Evolutionary conservation across 768 basidiomycete species (phyloP).

Genomic region (Sarcodon sp.): DNA sequence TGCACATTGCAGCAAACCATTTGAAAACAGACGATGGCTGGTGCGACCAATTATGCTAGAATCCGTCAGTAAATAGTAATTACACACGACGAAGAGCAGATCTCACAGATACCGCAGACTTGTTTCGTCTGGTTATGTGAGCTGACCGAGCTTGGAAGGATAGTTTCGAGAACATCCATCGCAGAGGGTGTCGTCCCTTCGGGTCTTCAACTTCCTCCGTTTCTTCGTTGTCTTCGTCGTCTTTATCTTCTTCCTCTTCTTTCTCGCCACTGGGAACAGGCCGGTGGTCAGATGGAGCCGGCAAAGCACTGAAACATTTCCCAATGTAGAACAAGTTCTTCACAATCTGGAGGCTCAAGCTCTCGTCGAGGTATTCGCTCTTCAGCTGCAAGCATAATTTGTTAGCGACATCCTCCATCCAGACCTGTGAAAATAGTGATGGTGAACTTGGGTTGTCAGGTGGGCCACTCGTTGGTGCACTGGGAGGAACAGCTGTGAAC

Average conservation of each 20-base stretch:
- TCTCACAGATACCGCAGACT: slow-evolving; percentile 31
- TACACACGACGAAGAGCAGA: background rate
- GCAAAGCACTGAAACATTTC: slow-evolving; percentile 56
- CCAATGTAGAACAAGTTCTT: slow-evolving; percentile 93
- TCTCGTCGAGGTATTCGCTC: slow-evolving; percentile 64
- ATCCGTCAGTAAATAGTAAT: slow-evolving; percentile 3
- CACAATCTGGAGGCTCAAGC: slow-evolving; percentile 70
- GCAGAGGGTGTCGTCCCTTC: slow-evolving; percentile 37
- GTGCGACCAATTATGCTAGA: slow-evolving; percentile 69
- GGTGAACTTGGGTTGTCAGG: slow-evolving; percentile 21
- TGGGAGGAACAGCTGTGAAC: slow-evolving; percentile 39
- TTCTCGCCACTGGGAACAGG: slow-evolving; percentile 13
- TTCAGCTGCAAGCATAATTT: slow-evolving; percentile 71
- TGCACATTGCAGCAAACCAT: slow-evolving; percentile 90
- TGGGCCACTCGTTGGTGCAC: slow-evolving; percentile 19
- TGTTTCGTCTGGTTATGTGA: slow-evolving; percentile 56
- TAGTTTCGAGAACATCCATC: slow-evolving; percentile 91
- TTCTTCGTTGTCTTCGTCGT: slow-evolving; percentile 14
- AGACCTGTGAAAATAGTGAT: slow-evolving; percentile 26
- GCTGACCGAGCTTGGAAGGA: slow-evolving; percentile 79
- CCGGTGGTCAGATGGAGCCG: slow-evolving; percentile 8
- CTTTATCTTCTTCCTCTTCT: slow-evolving; percentile 17
- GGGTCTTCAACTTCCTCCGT: slow-evolving; percentile 12
- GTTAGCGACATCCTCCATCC: slow-evolving; percentile 58
- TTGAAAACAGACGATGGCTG: slow-evolving; percentile 72